Conservation (phyloP, 768 basidiomycete species). For the Tulasnella sp. region DNA sequence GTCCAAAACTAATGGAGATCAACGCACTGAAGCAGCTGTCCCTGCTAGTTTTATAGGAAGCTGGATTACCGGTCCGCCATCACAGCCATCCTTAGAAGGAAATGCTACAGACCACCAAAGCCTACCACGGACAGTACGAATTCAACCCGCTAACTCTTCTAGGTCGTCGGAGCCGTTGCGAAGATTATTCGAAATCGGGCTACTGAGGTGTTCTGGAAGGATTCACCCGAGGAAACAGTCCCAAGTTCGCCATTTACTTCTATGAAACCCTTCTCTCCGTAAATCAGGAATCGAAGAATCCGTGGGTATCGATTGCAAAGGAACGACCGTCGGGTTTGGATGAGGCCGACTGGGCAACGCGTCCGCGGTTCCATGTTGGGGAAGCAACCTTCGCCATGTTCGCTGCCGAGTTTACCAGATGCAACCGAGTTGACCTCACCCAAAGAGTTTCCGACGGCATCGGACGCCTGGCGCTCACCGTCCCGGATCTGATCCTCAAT, state of each 20-base stretch:
- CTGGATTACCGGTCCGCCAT: neutral
- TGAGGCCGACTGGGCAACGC: neutral
- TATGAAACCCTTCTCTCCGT: neutral
- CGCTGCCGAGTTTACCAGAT: constrained; percentile 8
- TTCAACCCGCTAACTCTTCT: neutral
- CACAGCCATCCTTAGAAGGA: neutral
- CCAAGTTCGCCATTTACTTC: neutral
- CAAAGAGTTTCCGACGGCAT: constrained; percentile 6
- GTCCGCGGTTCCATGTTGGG: neutral
- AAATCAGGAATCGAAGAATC: neutral
- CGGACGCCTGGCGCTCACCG: neutral
- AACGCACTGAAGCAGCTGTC: neutral
- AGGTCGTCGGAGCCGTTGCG: neutral
- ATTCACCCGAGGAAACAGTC: neutral
- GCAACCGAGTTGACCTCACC: constrained; percentile 16
- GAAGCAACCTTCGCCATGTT: neutral
- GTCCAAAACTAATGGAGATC: neutral
- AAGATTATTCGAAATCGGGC: neutral
- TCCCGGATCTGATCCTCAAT: constrained; percentile 1
- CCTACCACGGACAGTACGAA: neutral
- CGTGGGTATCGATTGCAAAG: neutral
- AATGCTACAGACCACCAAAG: neutral
- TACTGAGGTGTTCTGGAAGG: neutral
- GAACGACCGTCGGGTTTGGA: neutral
- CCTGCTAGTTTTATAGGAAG: neutral